A percentile compares a stretch with the other conserved stretches of the same genome.
phyloP scores from a whole-genome alignment of 2,329 filamentous ascomycete species.

The Fusarium humuli region DNA sequence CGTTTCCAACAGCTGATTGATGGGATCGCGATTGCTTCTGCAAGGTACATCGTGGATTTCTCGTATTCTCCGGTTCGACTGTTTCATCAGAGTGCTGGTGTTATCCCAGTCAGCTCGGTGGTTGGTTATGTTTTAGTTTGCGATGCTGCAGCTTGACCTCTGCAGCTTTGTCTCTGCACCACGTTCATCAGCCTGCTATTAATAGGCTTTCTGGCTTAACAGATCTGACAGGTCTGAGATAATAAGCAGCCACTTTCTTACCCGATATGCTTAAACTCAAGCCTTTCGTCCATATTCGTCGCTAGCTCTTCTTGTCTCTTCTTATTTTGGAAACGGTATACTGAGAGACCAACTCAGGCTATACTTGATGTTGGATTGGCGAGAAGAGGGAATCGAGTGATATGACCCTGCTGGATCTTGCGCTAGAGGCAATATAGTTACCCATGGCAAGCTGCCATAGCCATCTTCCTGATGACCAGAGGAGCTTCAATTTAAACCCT shows the following conservation, averaged over 20 bases:
- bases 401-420: neutral
- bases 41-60: slow-evolving; percentile 10
- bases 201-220: neutral
- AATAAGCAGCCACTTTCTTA: neutral
- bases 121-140: slow-evolving; percentile 6
- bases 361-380: neutral
- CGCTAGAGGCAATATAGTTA: neutral
- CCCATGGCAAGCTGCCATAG: neutral
- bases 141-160: neutral
- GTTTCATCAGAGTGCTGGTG: slow-evolving; percentile 1
- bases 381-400: neutral
- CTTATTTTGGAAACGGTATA: neutral
- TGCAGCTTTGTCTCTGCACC: neutral
- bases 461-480: no score
- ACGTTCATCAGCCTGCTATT: neutral
- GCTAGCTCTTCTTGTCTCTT: no score
- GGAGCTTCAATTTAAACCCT: neutral
- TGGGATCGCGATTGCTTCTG: slow-evolving; percentile 18
- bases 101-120: slow-evolving; percentile 1
- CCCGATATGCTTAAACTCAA: neutral
- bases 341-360: neutral
- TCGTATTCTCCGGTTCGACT: slow-evolving; percentile 22
- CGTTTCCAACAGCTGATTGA: slow-evolving; percentile 22
- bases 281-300: neutral
- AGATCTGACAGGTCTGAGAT: neutral